Base-by-base conservation (phyloP, 768 basidiomycete species). In the Pleurotus citrinopileatus region DNA sequence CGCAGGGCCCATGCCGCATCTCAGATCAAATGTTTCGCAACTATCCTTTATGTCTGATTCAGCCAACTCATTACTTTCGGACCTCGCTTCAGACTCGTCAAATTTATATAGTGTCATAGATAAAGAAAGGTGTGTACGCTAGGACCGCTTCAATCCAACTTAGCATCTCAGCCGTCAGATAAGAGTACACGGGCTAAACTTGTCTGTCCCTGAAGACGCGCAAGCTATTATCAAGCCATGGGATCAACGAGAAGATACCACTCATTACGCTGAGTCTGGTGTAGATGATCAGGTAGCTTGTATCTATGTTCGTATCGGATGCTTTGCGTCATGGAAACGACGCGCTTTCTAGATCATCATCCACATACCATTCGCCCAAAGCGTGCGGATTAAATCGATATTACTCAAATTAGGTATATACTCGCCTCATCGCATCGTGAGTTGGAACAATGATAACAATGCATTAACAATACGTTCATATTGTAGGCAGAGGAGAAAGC, bases 141-240 rank as follows among this genome's bases (percentile, higher is more conserved):
- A 8, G 17, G 23, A 53, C 38, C 22, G 10, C 26, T 13, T 25
- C 42, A 36, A 15, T 25, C 34, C 22, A 57, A 15, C 25, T 28
- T 10, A 22, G 34, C 9, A n/a, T 55, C 23, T 54, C 19, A n/a
- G 28, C 37, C 32, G 32, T 26, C 13, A 25, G 26, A 58, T 60
- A 70, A 92, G 89, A 63, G 87, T 93, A 47, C 77, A 93, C 64
- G 91, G 91, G 36, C 70, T 93, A 61, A 92, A 92, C 63, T 70
- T 93, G 52, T 78, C 80, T 4, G 77, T 90, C n/a, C 91, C 91
- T 22, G 91, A 93, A 65, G 79, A 86, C 60, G 91, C 91, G 1
- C 84, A 82, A 58, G 79, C 72, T 12, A 67, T 91, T 32, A 86
- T 94, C 57, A 94, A 94, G 67, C 82, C 87, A 2, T 94, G 91